Conservation (phyloP, 257 asterid species). For the Gentiana dahurica region DNA sequence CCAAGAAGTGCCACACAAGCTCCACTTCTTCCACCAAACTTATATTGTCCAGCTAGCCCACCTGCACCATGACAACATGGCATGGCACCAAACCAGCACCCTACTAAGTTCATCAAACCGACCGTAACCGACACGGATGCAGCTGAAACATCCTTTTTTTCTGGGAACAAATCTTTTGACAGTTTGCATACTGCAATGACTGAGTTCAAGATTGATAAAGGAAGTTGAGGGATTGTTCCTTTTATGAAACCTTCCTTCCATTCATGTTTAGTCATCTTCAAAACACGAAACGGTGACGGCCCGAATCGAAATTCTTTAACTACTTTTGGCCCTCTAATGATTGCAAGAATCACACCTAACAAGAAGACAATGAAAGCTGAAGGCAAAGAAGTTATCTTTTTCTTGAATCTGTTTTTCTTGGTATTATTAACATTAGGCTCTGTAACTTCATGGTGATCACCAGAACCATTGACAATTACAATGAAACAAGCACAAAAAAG, state of each 20-base stretch:
- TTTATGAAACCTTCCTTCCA: constrained; percentile 78
- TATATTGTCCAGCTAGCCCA: constrained; percentile 78
- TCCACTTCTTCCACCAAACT: constrained; percentile 76
- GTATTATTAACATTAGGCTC: constrained; percentile 3
- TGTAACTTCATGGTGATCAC: constrained; percentile 26
- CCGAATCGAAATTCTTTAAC: constrained; percentile 47
- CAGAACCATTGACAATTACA: constrained; percentile 42
- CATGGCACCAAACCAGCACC: constrained; percentile 88
- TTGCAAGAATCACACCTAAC: constrained; percentile 45
- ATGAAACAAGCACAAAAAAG: constrained; percentile 50
- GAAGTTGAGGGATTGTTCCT: constrained; percentile 71
- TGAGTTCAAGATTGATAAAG: constrained; percentile 59
- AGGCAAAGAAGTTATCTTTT: constrained; percentile 35
- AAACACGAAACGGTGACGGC: constrained; percentile 37
- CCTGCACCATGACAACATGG: constrained; percentile 87
- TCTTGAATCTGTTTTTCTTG: constrained; percentile 14
- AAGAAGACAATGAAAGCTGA: constrained; percentile 55
- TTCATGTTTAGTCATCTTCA: constrained; percentile 40
- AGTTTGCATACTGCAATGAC: constrained; percentile 76
- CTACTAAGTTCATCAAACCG: constrained; percentile 65
- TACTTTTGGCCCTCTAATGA: constrained; percentile 52
- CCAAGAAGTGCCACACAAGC: constrained; percentile 76
- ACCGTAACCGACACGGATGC: constrained; percentile 61
- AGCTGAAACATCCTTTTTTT: constrained; percentile 35
- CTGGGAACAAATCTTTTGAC: constrained; percentile 65